Evolutionary conservation across 2,329 filamentous ascomycete genomes (phyloP).

Genomic region (Stagonosporopsis chrysanthemi): DNA sequence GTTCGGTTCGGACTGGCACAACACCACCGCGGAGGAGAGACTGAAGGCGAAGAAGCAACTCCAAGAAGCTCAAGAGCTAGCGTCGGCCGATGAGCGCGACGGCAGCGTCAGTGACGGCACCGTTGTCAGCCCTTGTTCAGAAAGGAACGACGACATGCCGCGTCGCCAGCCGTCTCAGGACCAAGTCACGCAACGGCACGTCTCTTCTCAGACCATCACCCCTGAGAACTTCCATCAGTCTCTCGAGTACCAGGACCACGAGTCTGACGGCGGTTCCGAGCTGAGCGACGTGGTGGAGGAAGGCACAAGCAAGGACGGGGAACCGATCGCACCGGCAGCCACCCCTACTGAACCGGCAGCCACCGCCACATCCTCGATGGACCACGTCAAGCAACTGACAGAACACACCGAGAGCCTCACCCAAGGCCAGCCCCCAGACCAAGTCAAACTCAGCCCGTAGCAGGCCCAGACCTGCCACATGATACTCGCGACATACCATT

Average conservation of each 20-base stretch:
- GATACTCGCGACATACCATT: slow-evolving; percentile 18
- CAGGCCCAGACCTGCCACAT: background rate
- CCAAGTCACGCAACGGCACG: slow-evolving; percentile 45
- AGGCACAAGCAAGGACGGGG: slow-evolving; percentile 15
- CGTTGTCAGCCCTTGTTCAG: slow-evolving; percentile 28
- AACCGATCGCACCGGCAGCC: background rate
- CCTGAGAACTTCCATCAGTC: slow-evolving; percentile 40
- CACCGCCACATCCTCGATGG: slow-evolving; percentile 1
- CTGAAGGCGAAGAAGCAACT: slow-evolving; percentile 50
- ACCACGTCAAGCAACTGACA: slow-evolving; percentile 3
- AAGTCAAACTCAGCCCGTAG: background rate
- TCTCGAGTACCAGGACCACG: slow-evolving; percentile 29
- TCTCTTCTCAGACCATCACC: slow-evolving; percentile 47
- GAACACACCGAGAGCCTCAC: slow-evolving; percentile 4
- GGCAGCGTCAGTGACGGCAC: slow-evolving; percentile 37
- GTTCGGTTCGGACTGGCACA: slow-evolving; percentile 91
- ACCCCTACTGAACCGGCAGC: background rate
- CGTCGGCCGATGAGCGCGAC: slow-evolving; percentile 38
- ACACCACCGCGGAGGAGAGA: slow-evolving; percentile 52
- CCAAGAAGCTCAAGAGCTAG: slow-evolving; percentile 41
- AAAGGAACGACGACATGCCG: slow-evolving; percentile 31
- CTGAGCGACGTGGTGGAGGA: slow-evolving; percentile 48
- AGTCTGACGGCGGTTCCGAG: slow-evolving; percentile 37
- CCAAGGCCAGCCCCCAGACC: background rate
- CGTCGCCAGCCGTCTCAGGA: slow-evolving; percentile 35